phyloP scores from a whole-genome alignment of 176 grass and related monocot species.

The Pontederia crassipes region DNA sequence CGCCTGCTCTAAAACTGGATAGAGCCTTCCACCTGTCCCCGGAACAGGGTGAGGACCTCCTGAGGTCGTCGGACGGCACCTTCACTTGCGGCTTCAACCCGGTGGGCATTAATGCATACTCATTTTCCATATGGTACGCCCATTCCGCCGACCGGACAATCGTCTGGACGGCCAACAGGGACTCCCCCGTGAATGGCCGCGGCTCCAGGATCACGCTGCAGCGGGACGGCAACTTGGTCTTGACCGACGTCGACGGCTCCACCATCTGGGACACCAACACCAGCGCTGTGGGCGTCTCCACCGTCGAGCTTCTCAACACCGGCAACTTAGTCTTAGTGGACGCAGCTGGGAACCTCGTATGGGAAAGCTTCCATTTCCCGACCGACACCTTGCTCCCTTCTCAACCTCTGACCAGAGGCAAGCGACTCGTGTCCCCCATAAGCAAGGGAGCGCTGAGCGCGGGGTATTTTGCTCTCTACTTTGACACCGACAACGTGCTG shows the following conservation, averaged over 20 bases:
- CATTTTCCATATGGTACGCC: constrained; percentile 56
- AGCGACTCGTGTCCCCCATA: constrained; percentile 4
- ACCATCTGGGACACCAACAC: constrained; percentile 38
- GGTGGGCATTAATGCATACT: constrained; percentile 31
- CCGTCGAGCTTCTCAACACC: constrained; percentile 29
- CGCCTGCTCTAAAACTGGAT: too few relatives aligned
- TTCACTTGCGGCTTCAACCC: too few relatives aligned
- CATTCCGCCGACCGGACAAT: constrained; percentile 18
- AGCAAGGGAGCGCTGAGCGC: background rate
- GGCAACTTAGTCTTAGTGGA: constrained; percentile 39
- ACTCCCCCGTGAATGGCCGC: constrained; percentile 30
- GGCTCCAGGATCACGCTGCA: constrained; percentile 28
- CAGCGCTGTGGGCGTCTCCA: constrained; percentile 4
- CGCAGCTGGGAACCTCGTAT: constrained; percentile 24
- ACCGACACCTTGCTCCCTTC: constrained; percentile 40
- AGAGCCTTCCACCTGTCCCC: too few relatives aligned
- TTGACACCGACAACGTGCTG: constrained; percentile 41
- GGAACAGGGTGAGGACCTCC: too few relatives aligned
- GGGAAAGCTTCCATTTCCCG: background rate
- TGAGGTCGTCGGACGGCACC: too few relatives aligned
- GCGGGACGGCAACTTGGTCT: constrained; percentile 34
- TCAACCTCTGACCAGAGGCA: constrained; percentile 24
- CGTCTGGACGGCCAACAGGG: constrained; percentile 51
- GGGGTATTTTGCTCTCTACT: constrained; percentile 27
- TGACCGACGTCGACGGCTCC: constrained; percentile 39